Base-by-base conservation (phyloP, 2,329 filamentous ascomycete genomes). In the Pseudogymnoascus sp. region DNA sequence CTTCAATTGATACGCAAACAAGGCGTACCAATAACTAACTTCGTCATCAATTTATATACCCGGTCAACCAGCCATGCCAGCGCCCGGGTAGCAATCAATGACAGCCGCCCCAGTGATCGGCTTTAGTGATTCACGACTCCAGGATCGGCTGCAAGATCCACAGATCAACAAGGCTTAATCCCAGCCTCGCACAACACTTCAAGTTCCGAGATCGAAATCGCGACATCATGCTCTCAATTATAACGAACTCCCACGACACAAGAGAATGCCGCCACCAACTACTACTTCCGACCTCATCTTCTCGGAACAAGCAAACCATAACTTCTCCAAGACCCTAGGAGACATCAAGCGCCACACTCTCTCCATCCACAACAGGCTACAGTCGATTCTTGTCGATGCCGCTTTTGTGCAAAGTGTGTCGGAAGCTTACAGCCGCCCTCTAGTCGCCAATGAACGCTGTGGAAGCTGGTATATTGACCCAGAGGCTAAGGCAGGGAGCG, bases 401-500 rank as follows among this genome's bases (percentile, higher is more conserved):
- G 73, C 73, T 1, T 97, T 97, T 72, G 89, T 94, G 21, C 73
- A 77, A 25, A 72, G 77, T 6, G 86, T 91, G 0, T 81, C 83
- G 1, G 72, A 74, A 1, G 78, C 80, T 0, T 84, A 71, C 27
- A 21, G 21, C 29, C 78, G 93, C 1, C 91, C 92, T 0, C 78
- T 97, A 1, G 79, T 97, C 12, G 92, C 93, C 31, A 99, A 99
- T 72, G 92, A 97, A 78, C 84, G 94, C 64, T 97, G 94, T 73
- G 94, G 94, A 0, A 93, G 90, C 74, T 99, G 94, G 94, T 97
- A 97, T 73, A 88, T 97, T 27, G 76, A 79, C 35, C 87, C 87
- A 0, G 74, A 74, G 6, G 70, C 70, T 27, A 94, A 93, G 74
- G 76, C 72, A 1, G 89, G 84, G 33, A 92, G 89, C 66, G 90